Percentiles rank a stretch among this genome's conserved stretches.
Evolutionary conservation across 2,329 filamentous ascomycete genomes (phyloP).

Genomic region (Blastomyces parvus): DNA sequence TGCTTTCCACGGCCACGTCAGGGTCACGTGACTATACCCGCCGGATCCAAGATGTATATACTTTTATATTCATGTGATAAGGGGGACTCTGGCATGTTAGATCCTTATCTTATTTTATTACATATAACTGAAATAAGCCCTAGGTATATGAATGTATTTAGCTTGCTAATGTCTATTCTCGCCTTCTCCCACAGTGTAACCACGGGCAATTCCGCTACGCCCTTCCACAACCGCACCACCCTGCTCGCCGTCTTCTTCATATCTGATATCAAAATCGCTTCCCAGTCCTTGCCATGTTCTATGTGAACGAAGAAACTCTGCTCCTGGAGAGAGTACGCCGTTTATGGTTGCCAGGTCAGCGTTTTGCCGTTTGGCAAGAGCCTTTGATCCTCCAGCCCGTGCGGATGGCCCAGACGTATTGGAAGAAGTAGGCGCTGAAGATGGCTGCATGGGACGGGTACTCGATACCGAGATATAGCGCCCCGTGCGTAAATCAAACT

Average conservation of each 20-base stretch:
- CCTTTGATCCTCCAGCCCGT: conserved; percentile 30
- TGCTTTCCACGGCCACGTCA: conserved; percentile 5
- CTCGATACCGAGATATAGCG: conserved; percentile 69
- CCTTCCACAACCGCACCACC: conserved; percentile 61
- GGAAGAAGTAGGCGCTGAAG: conserved; percentile 23
- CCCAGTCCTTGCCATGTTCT: conserved; percentile 88
- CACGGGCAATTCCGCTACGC: conserved; percentile 74
- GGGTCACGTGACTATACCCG: background rate
- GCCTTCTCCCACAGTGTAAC: conserved; percentile 66
- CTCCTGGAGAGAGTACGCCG: conserved; percentile 79
- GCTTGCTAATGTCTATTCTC: conserved; percentile 24
- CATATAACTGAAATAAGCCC: too few species aligned
- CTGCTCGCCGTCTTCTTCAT: conserved; percentile 46
- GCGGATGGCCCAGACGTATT: conserved; percentile 23
- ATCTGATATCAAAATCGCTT: conserved; percentile 62
- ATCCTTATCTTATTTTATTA: background rate
- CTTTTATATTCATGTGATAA: too few species aligned
- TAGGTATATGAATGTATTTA: background rate
- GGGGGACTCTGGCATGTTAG: too few species aligned
- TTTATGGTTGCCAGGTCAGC: conserved; percentile 73
- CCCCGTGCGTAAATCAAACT: conserved; percentile 86
- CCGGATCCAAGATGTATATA: too few species aligned
- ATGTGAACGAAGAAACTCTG: conserved; percentile 71
- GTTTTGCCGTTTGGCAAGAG: conserved; percentile 55
- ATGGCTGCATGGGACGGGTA: conserved; percentile 44